A percentile compares a stretch with the other conserved stretches of the same genome.
Conservation (phyloP, 108 stramenopile species). For the Discostella pseudostelligera region DNA sequence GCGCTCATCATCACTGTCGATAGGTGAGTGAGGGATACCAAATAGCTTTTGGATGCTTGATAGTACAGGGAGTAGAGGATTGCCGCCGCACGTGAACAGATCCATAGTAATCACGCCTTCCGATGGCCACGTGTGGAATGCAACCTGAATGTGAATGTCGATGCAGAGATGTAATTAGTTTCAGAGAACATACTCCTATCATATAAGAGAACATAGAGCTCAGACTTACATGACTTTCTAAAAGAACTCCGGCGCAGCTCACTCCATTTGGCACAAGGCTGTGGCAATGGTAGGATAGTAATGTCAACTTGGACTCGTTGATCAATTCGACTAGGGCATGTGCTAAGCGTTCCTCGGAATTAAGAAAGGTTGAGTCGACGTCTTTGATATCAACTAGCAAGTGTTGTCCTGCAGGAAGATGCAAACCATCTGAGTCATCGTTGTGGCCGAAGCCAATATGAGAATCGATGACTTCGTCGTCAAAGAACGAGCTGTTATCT, state of each 20-base stretch:
- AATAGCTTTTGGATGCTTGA: slow-evolving; percentile 55
- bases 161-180: neutral
- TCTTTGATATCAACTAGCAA: slow-evolving; percentile 76
- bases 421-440: slow-evolving; percentile 33
- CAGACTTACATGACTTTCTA: slow-evolving; percentile 61
- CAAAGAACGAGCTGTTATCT: neutral
- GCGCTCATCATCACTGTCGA: slow-evolving; percentile 11
- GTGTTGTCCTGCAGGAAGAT: slow-evolving; percentile 77
- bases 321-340: slow-evolving; percentile 74
- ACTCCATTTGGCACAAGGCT: slow-evolving; percentile 66
- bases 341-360: slow-evolving; percentile 62
- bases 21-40: slow-evolving; percentile 43
- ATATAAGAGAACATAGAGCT: slow-evolving; percentile 31
- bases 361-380: slow-evolving; percentile 61
- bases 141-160: slow-evolving; percentile 11
- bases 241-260: slow-evolving; percentile 64
- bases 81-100: slow-evolving; percentile 69
- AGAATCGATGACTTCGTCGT: slow-evolving; percentile 6
- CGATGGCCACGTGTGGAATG: slow-evolving; percentile 83
- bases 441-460: neutral
- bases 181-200: slow-evolving; percentile 23
- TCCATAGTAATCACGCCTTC: slow-evolving; percentile 80
- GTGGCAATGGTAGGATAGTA: slow-evolving; percentile 83
- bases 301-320: slow-evolving; percentile 54
- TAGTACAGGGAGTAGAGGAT: slow-evolving; percentile 56